These are phyloP conservation scores for Paraleonurus japonicus DNA, from an alignment of 257 asterid species.

Conservation along the genomic window DNA sequence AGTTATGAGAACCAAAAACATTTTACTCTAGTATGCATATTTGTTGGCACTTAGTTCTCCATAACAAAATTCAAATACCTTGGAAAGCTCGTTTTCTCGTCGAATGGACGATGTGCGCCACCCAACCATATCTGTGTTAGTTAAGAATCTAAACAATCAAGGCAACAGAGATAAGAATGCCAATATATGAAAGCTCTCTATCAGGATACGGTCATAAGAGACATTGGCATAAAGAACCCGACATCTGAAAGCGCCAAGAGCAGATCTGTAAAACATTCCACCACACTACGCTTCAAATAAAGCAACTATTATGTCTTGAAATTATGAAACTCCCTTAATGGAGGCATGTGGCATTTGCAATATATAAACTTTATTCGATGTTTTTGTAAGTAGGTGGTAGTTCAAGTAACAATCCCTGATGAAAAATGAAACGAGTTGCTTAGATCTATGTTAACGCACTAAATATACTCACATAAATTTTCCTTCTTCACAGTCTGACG, in stretches of 20 bases:
- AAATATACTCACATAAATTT: conserved; percentile 64
- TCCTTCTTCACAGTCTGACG: conserved; percentile 80
- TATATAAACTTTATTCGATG: background rate
- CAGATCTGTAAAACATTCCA: conserved; percentile 62
- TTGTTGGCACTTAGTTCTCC: background rate
- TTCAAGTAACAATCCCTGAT: background rate
- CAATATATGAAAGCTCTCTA: background rate
- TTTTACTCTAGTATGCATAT: no score
- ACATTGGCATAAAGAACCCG: conserved; percentile 94
- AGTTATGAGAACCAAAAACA: no score
- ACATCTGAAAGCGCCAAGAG: conserved; percentile 80
- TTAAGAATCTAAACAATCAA: conserved; percentile 29
- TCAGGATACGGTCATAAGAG: conserved; percentile 71
- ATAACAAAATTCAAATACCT: conserved; percentile 30
- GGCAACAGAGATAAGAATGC: conserved; percentile 7
- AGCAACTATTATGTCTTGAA: background rate
- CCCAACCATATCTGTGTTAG: conserved; percentile 49
- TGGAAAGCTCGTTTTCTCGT: conserved; percentile 47
- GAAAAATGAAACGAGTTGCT: background rate
- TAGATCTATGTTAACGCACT: conserved; percentile 11
- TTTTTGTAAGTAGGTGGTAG: background rate
- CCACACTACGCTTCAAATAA: conserved; percentile 19
- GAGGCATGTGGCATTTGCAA: background rate
- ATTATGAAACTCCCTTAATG: background rate
- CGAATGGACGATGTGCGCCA: conserved; percentile 59